Conservation (phyloP, 1,284 basidiomycete species). For the Bjerkandera adusta region DNA sequence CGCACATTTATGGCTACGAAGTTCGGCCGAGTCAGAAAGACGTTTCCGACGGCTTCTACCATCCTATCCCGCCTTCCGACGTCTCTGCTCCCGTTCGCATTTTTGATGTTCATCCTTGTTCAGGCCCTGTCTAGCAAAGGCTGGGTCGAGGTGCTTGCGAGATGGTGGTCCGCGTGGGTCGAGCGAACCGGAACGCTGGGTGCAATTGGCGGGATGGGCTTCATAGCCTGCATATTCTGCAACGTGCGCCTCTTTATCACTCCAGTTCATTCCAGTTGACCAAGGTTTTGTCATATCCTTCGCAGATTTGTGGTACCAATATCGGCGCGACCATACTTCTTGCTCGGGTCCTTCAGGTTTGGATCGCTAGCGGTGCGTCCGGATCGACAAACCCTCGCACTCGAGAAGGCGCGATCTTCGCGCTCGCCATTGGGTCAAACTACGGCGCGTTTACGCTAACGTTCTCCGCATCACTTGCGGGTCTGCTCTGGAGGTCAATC, state of each 20-base stretch:
- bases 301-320: conserved; percentile 82
- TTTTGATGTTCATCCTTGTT: conserved; percentile 94
- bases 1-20: too few species aligned
- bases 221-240: conserved; percentile 70
- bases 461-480: conserved; percentile 88
- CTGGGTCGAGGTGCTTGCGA: conserved; percentile 89
- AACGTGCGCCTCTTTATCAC: conserved; percentile 50
- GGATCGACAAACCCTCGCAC: conserved; percentile 26
- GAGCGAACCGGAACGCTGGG: conserved; percentile 37
- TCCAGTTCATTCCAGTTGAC: neutral
- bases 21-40: too few species aligned
- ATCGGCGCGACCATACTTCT: conserved; percentile 95
- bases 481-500: conserved; percentile 85
- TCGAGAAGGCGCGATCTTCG: conserved; percentile 43
- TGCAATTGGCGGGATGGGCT: conserved; percentile 46
- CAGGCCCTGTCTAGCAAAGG: conserved; percentile 81
- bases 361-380: conserved; percentile 25
- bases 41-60: conserved; percentile 74
- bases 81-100: conserved; percentile 87
- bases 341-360: conserved; percentile 53
- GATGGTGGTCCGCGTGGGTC: conserved; percentile 63
- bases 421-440: conserved; percentile 83
- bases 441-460: conserved; percentile 92
- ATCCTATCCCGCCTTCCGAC: conserved; percentile 76
- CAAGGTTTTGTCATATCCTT: neutral